Percentiles rank a stretch among this genome's conserved stretches.
Conservation (phyloP, 148 eudicot genomes). For the Persicaria maculosa region DNA sequence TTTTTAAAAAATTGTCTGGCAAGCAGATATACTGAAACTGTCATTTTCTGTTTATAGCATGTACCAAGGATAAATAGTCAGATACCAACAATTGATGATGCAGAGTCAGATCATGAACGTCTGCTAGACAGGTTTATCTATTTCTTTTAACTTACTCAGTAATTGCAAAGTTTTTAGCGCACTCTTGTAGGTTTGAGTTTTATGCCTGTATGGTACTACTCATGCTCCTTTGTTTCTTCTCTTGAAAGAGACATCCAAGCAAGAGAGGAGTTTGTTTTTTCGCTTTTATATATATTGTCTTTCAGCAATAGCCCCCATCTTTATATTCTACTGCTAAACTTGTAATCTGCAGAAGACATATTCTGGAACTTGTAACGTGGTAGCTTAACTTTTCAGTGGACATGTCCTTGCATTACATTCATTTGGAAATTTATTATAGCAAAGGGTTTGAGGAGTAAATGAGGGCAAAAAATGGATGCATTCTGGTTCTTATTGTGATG, state of each 20-base stretch:
- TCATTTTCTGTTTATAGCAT: constrained; percentile 37
- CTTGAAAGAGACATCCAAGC: background rate
- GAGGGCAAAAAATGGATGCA: background rate
- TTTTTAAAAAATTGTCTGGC: background rate
- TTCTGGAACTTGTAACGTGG: constrained; percentile 1
- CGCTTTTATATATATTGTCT: background rate
- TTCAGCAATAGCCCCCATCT: too few relatives aligned
- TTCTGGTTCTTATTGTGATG: too few relatives aligned
- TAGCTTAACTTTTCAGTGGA: background rate
- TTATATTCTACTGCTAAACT: too few relatives aligned
- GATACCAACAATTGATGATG: constrained; percentile 60
- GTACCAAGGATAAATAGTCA: constrained; percentile 53
- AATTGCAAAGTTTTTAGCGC: background rate
- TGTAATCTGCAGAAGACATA: background rate
- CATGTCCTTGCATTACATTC: background rate
- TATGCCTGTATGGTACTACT: background rate
- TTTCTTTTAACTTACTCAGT: background rate
- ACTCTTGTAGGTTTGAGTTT: background rate
- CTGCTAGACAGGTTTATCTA: constrained; percentile 48
- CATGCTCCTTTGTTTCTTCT: background rate
- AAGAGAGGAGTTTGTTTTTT: background rate
- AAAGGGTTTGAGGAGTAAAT: background rate
- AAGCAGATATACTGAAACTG: background rate
- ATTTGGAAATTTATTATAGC: background rate
- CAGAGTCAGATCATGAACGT: constrained; percentile 59